Evolutionary conservation across 805 yeast genomes (phyloP).

Genomic region (Candida succiphila): DNA sequence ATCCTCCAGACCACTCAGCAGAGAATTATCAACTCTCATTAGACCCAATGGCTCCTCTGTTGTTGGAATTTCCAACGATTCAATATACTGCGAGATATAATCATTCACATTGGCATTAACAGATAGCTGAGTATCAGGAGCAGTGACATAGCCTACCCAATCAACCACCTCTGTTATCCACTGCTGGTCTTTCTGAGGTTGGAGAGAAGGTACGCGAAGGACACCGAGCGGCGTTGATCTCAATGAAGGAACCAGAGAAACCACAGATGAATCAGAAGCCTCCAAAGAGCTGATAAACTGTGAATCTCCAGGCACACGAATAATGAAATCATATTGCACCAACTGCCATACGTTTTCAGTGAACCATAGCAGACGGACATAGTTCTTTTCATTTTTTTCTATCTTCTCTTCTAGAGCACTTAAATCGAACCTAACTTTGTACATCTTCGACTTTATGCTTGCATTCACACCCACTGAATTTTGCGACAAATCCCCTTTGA

Average conservation of each 20-base stretch:
- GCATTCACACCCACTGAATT: slow-evolving; percentile 14
- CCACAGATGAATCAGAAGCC: too few species aligned
- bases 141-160: slow-evolving; percentile 20
- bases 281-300: too few species aligned
- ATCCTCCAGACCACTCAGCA: background rate
- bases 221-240: slow-evolving; percentile 4
- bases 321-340: slow-evolving; percentile 2
- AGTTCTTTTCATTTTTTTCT: slow-evolving; percentile 9
- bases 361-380: slow-evolving; percentile 20
- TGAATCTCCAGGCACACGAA: background rate
- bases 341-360: slow-evolving; percentile 12
- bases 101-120: slow-evolving; percentile 9
- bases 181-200: slow-evolving; percentile 8
- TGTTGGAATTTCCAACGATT: background rate
- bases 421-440: slow-evolving; percentile 13
- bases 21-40: background rate
- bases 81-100: slow-evolving; percentile 15
- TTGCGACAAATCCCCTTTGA: slow-evolving; percentile 18
- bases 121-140: slow-evolving; percentile 16
- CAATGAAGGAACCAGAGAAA: background rate
- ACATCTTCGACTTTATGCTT: slow-evolving; percentile 11
- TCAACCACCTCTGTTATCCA: slow-evolving; percentile 16
- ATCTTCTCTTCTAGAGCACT: slow-evolving; percentile 2
- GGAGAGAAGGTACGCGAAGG: slow-evolving; percentile 9
- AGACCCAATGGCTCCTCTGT: background rate